phyloP scores from a whole-genome alignment of 495 filamentous ascomycete species.

The Darksidea phi region DNA sequence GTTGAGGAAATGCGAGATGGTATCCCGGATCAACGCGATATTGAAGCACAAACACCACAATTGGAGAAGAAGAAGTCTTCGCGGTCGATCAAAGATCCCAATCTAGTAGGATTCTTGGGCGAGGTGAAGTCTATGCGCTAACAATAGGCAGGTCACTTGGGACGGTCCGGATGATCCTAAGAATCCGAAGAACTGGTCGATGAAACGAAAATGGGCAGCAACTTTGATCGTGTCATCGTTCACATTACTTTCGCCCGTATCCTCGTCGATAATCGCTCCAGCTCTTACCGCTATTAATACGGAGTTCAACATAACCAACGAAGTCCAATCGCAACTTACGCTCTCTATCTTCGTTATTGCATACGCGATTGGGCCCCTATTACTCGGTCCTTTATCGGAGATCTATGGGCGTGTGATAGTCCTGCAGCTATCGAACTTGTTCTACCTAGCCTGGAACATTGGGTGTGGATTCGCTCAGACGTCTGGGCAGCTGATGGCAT shows the following conservation, averaged over 20 bases:
- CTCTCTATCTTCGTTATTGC: constrained; percentile 75
- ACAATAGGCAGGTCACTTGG: constrained; percentile 38
- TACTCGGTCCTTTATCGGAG: constrained; percentile 46
- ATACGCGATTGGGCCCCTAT: constrained; percentile 60
- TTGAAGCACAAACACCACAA: constrained; percentile 34
- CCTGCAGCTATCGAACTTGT: constrained; percentile 44
- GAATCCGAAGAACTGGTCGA: constrained; percentile 48
- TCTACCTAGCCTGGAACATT: constrained; percentile 45
- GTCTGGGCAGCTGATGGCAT: constrained; percentile 42
- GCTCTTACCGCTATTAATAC: constrained; percentile 54
- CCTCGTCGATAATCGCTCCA: constrained; percentile 72
- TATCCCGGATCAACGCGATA: constrained; percentile 37
- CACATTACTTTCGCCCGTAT: constrained; percentile 72
- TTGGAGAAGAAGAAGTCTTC: constrained; percentile 39
- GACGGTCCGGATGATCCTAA: constrained; percentile 43
- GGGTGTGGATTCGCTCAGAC: constrained; percentile 45
- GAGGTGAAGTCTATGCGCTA: background rate
- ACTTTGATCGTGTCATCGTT: constrained; percentile 49
- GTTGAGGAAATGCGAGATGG: constrained; percentile 37
- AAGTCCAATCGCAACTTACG: constrained; percentile 57
- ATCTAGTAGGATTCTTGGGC: constrained; percentile 32
- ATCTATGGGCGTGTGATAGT: constrained; percentile 44
- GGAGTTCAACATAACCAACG: constrained; percentile 61
- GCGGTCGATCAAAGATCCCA: constrained; percentile 41
- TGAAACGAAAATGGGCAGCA: constrained; percentile 64